Evolutionary conservation across 2,329 filamentous ascomycete genomes (phyloP), one percentile per base, ranked within the genome.

Genomic region (Alternaria conjuncta): DNA sequence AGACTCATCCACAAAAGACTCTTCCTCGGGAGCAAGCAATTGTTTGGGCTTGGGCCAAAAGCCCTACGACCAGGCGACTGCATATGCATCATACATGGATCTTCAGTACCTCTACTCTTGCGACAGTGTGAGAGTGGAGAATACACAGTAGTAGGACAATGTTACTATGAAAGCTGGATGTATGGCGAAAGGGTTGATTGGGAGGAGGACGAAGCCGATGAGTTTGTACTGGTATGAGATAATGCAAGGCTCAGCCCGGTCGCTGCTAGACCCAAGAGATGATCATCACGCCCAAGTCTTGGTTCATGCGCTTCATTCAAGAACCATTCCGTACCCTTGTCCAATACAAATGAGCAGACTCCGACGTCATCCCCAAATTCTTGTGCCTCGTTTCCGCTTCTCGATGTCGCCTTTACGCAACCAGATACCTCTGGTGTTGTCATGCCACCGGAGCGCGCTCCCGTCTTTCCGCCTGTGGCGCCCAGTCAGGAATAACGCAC

Each of bases 151-250:
- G 23, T 44, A 4, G 61, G 47, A 13, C 32, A 56, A 20, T 63
- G 50, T 49, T 55, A 50, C 20, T 18, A 60, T n/a, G 56, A 61
- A 6, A 53, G 21, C n/a, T 49, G 56, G 11, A 57, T 60, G 57
- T 41, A 60, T 32, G 56, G 63, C 28, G 56, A 66, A 20, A 26
- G 28, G 20, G 47, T 66, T 3, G 30, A 46, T n/a, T 63, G 56
- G 26, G 51, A 64, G 7, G 63, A 64, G 47, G 46, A 61, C 26
- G 47, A 55, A 32, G 61, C 63, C 32, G 53, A 60, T 25, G 53
- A 57, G 15, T 41, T 60, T 23, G 36, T 63, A 5, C 55, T 61
- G 30, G 20, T 51, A 28, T 41, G 32, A 58, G 53, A 26, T 18
- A 11, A 41, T 15, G n/a, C 15, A 8, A 10, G 15, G 26, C 55